A percentile compares a stretch with the other conserved stretches of the same genome.
These are phyloP conservation scores for Kwoniella sp. DNA, from an alignment of 768 basidiomycete genomes.

Conservation along the genomic window DNA sequence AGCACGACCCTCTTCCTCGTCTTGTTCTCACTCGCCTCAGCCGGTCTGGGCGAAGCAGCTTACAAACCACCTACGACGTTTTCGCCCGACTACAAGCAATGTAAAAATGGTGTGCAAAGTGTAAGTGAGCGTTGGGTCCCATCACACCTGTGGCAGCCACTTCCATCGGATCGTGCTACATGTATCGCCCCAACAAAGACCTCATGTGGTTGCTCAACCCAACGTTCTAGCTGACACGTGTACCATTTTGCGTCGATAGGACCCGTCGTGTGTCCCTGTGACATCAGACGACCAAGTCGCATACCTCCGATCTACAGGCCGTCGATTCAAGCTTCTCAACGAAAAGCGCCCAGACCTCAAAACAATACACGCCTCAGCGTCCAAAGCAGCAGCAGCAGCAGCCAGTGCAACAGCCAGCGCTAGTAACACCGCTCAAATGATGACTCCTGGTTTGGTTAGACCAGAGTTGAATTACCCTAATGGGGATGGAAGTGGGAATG, in stretches of 20 bases:
- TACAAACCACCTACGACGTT: constrained; percentile 8
- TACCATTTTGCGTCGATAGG: not conserved
- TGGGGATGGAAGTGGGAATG: not conserved
- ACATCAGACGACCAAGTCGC: constrained; percentile 12
- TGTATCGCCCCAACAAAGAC: too few species aligned
- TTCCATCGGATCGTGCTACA: too few species aligned
- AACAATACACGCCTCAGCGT: not conserved
- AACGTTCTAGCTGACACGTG: not conserved
- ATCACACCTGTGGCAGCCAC: not conserved
- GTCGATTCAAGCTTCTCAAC: constrained; percentile 21
- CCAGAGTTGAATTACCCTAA: not conserved
- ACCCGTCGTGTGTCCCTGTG: constrained; percentile 12
- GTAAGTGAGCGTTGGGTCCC: not conserved
- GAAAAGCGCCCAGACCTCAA: constrained; percentile 20
- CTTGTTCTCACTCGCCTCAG: constrained; percentile 10
- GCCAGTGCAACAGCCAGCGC: not conserved
- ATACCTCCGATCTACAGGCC: constrained; percentile 8
- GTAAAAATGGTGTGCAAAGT: constrained; percentile 13
- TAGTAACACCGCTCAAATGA: not conserved
- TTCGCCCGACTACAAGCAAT: constrained; percentile 23
- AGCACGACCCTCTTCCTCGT: constrained; percentile 8
- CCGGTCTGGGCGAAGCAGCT: constrained; percentile 6
- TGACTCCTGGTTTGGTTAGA: not conserved
- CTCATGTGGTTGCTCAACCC: too few species aligned
- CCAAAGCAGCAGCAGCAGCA: not conserved